These are phyloP conservation scores for Daucus carota DNA, from an alignment of 129 eudicot genomes.

Conservation along the genomic window DH1_v3.0 NC_030383.2:5923001-5923500, in stretches of 20 bases:
- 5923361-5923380: no score
- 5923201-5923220: slow-evolving; percentile 1
- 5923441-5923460: no score
- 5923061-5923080: background rate
- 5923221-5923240: slow-evolving; percentile 43
- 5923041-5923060: background rate
- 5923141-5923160: background rate
- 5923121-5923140: background rate
- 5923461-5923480: no score
- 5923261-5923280: slow-evolving; percentile 97
- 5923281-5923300: no score
- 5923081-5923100: background rate
- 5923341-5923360: no score
- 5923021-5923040: slow-evolving; percentile 5
- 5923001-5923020: no score
- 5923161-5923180: background rate
- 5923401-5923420: no score
- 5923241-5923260: slow-evolving; percentile 34
- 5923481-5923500: no score
- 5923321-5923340: no score
- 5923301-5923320: no score
- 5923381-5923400: no score
- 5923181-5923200: background rate
- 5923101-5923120: background rate
- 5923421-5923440: no score